Base-by-base conservation (phyloP, 2,329 filamentous ascomycete species). In the Curvularia hawaiiensis region DNA sequence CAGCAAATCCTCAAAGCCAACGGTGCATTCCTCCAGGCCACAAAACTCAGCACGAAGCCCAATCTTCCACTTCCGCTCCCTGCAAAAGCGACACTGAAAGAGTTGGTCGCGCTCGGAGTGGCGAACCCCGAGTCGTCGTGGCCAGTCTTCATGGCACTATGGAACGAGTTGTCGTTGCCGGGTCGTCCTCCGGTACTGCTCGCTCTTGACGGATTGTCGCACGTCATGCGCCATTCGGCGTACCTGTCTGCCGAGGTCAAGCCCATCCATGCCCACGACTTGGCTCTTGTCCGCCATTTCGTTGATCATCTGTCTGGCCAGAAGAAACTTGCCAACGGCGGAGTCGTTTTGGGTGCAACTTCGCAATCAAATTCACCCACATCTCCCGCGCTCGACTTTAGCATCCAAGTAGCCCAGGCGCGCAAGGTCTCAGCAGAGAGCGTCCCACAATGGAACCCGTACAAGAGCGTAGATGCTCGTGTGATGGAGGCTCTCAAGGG, bases 201-300 rank as follows among this genome's bases (percentile, higher is more conserved):
- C 65, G 80, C 88, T 43, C 79, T 96, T 50, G 95, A 99, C 73
- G 89, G 89, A 51, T 81, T 98, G 35, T 83, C 86, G 53, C 90
- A 95, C 79, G 85, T 92, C 77, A 96, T 96, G 90, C 84, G 84
- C 65, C 73, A 87, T 38, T 91, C 88, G 61, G 86, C 85, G 44
- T 99, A 98, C 81, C 85, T 89, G 63, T 85, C 85, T 61, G 81
- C 89, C 1, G 81, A 89, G 24, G 90, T 86, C 68, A 84, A 91
- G 61, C 82, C 82, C 14, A 89, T 99, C 62, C 95, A 99, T 80
- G 84, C 92, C 28, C 91, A 96, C 77, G 90, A 98, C 70, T 83
- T 99, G 30, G 82, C 85, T 24, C 82, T 97, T 22, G 82, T 96
- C 51, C 84, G 87, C 54, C 84, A 90, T 64, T 96, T 96, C 76